These are phyloP conservation scores for Phytopythium chamaehyphon DNA, from an alignment of 352 stramenopile species.

Conservation along the genomic window DNA sequence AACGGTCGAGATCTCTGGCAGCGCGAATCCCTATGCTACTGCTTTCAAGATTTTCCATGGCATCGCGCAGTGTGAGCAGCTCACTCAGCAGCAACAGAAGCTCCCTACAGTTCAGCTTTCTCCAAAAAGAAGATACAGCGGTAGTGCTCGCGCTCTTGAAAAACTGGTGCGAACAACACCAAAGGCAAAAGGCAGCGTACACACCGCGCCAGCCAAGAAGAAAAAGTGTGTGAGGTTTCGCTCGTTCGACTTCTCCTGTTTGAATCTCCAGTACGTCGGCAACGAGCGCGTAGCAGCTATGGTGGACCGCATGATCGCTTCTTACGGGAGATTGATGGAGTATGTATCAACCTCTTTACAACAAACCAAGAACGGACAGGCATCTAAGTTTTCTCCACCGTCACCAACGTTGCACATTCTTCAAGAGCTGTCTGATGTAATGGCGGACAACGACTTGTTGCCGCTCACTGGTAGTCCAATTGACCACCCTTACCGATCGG, in stretches of 20 bases:
- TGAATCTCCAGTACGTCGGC: slow-evolving; percentile 54
- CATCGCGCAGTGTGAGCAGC: slow-evolving; percentile 35
- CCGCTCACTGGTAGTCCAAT: not conserved
- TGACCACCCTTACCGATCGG: not conserved
- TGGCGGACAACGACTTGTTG: slow-evolving; percentile 11
- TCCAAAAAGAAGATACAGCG: slow-evolving; percentile 8
- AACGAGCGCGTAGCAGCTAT: slow-evolving; percentile 32
- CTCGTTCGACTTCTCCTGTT: slow-evolving; percentile 60
- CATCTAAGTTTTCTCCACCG: not conserved
- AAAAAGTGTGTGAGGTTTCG: slow-evolving; percentile 59
- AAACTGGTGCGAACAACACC: slow-evolving; percentile 14
- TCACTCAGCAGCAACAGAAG: slow-evolving; percentile 23
- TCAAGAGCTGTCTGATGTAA: slow-evolving; percentile 15
- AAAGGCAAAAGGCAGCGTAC: not conserved
- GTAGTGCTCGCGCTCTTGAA: slow-evolving; percentile 3
- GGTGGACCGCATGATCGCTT: slow-evolving; percentile 38
- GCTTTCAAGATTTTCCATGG: slow-evolving; percentile 25
- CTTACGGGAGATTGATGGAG: slow-evolving; percentile 39
- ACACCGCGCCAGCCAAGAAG: slow-evolving; percentile 1
- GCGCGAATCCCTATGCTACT: slow-evolving; percentile 14
- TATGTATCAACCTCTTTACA: slow-evolving; percentile 20
- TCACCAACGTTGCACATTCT: slow-evolving; percentile 7
- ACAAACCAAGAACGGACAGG: not conserved
- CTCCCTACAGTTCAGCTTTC: slow-evolving; percentile 12
- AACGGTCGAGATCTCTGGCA: not conserved